Percentiles rank a stretch among this genome's conserved stretches.
Conservation (phyloP, 306 rosid genomes). For the Rubus idaeus region DNA sequence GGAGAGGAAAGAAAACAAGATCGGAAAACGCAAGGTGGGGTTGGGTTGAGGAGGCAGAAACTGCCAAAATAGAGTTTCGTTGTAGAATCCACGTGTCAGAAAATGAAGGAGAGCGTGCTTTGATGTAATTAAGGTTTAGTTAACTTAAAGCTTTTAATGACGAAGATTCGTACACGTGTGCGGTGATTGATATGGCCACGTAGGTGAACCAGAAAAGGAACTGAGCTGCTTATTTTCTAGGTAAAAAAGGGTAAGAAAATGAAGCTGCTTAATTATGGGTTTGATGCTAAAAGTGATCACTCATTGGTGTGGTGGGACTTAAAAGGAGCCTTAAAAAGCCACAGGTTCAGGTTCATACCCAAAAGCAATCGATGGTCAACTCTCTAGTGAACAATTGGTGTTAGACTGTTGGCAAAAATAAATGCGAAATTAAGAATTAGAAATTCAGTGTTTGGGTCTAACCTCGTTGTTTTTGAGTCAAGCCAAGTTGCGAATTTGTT, state of each 20-base stretch:
- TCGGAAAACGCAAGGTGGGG: constrained; percentile 7
- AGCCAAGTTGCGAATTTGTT: too few relatives aligned
- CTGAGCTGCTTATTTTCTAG: background rate
- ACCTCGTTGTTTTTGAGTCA: too few relatives aligned
- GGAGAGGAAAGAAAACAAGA: background rate
- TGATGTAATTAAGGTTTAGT: background rate
- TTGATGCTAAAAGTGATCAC: too few relatives aligned
- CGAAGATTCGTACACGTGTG: background rate
- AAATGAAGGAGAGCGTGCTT: background rate
- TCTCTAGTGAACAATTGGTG: too few relatives aligned
- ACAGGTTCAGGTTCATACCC: too few relatives aligned
- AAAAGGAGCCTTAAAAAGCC: too few relatives aligned
- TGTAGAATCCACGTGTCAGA: constrained; percentile 7
- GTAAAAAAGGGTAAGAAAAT: background rate
- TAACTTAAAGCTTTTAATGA: background rate
- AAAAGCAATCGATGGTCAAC: too few relatives aligned
- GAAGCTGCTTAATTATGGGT: background rate
- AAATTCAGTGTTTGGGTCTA: too few relatives aligned
- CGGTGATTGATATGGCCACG: background rate
- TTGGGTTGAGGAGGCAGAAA: background rate
- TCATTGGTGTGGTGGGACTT: too few relatives aligned
- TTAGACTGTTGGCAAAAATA: too few relatives aligned
- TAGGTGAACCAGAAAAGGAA: background rate
- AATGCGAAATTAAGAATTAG: too few relatives aligned
- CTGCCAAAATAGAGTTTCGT: constrained; percentile 19